Evolutionary conservation across 148 eudicot species (phyloP).

Genomic region (Dianthus caryophyllus): DNA sequence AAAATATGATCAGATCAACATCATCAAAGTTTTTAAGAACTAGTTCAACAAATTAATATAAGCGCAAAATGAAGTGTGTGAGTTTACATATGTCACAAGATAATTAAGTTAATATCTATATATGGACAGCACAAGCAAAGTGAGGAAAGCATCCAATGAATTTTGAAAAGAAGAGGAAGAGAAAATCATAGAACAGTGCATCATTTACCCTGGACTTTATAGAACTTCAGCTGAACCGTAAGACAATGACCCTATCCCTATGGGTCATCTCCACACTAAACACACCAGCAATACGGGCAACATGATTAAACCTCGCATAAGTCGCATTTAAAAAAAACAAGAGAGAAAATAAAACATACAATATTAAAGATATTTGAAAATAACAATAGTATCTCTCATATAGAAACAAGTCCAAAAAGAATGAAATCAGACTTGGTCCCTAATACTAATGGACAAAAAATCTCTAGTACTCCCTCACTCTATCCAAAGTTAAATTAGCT

Average conservation of each 20-base stretch:
- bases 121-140: background rate
- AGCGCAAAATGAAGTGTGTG: background rate
- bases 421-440: background rate
- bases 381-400: background rate
- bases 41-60: background rate
- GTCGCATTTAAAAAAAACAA: background rate
- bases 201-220: no score
- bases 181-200: background rate
- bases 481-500: no score
- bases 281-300: background rate
- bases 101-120: background rate
- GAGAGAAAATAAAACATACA: background rate
- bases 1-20: background rate
- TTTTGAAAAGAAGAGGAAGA: background rate
- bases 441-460: background rate
- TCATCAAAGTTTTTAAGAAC: background rate
- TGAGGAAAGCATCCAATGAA: background rate
- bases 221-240: no score
- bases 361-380: background rate
- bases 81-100: background rate
- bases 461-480: no score
- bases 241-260: background rate
- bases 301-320: background rate
- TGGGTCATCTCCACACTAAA: background rate
- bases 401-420: conserved; percentile 1